These are phyloP conservation scores for Kwoniella pini DNA, from an alignment of 768 basidiomycete genomes.

Conservation along the genomic window DNA sequence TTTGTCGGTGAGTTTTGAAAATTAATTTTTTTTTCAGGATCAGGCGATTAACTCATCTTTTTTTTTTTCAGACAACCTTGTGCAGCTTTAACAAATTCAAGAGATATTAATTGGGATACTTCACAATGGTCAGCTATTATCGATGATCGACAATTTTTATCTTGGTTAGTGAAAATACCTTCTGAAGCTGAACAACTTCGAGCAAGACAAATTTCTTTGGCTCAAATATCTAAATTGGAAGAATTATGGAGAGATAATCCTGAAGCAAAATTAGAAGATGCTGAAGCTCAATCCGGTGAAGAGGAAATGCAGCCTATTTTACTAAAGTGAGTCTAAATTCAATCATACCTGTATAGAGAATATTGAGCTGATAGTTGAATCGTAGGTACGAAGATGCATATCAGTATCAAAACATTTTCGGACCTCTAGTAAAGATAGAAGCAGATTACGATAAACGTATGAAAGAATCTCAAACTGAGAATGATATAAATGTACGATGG, in stretches of 20 bases:
- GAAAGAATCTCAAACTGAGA: slow-evolving; percentile 98
- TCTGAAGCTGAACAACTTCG: slow-evolving; percentile 93
- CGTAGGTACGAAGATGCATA: slow-evolving; percentile 90
- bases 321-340: slow-evolving; percentile 57
- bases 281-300: slow-evolving; percentile 95
- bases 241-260: slow-evolving; percentile 98
- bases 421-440: slow-evolving; percentile 98
- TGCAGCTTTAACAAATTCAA: slow-evolving; percentile 79
- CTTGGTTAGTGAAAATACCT: slow-evolving; percentile 97
- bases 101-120: slow-evolving; percentile 98
- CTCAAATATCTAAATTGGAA: slow-evolving; percentile 95
- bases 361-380: slow-evolving; percentile 6
- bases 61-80: slow-evolving; percentile 77
- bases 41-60: neutral
- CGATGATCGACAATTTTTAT: slow-evolving; percentile 97
- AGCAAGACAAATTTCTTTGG: slow-evolving; percentile 94
- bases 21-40: too few species aligned
- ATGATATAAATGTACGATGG: slow-evolving; percentile 93
- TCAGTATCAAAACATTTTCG: slow-evolving; percentile 99
- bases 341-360: neutral
- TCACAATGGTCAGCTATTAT: slow-evolving; percentile 97
- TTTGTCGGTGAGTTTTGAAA: slow-evolving; percentile 89
- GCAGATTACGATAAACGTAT: slow-evolving; percentile 97
- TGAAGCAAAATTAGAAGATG: slow-evolving; percentile 88
- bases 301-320: slow-evolving; percentile 94